Evolutionary conservation across 306 rosid genomes (phyloP).

Genomic region (Vigna angularis): DNA sequence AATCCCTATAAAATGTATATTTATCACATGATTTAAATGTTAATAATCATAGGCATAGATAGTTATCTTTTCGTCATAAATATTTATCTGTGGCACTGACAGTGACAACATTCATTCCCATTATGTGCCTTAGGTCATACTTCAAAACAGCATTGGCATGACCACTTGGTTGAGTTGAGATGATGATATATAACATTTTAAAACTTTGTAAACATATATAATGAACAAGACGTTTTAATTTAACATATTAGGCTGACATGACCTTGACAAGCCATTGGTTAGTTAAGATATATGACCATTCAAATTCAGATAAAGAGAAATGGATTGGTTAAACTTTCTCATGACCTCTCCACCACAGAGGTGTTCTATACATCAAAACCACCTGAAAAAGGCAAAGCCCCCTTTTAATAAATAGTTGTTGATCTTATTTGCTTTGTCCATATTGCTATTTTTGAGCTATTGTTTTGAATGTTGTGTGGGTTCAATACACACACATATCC

Average conservation of each 20-base stretch:
- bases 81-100: too few species aligned
- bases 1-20: too few species aligned
- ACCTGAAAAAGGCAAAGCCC: background rate
- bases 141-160: background rate
- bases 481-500: too few species aligned
- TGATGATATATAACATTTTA: background rate
- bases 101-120: too few species aligned
- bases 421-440: background rate
- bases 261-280: background rate
- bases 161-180: background rate
- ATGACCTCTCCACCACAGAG: too few species aligned
- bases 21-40: too few species aligned
- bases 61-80: too few species aligned
- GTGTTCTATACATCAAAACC: background rate
- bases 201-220: too few species aligned
- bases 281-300: background rate
- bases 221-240: too few species aligned
- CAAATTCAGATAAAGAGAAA: background rate
- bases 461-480: background rate
- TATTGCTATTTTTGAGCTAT: background rate
- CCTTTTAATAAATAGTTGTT: background rate
- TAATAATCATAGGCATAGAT: too few species aligned
- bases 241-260: background rate
- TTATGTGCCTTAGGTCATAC: background rate
- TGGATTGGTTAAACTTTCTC: background rate